Evolutionary conservation across 805 yeast genomes (phyloP).

Genomic region (Saturnispora mendoncae): DNA sequence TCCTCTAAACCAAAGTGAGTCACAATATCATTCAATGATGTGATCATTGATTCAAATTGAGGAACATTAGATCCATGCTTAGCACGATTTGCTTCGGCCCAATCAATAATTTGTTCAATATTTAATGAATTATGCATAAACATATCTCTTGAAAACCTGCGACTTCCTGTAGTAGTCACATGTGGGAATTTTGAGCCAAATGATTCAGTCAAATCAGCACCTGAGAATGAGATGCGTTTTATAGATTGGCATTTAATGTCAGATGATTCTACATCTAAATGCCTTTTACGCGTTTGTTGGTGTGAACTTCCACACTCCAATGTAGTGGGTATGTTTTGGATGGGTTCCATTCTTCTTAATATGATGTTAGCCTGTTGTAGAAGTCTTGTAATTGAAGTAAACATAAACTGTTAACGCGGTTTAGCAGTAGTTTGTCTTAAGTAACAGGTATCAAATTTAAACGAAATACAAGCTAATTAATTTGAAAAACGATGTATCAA

Average conservation of each 20-base stretch:
- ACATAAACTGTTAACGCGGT: neutral
- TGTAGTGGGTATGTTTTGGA: too few species aligned
- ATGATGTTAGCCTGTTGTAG: neutral
- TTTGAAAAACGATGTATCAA: too few species aligned
- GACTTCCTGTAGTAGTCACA: conserved; percentile 2
- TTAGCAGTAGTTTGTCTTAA: too few species aligned
- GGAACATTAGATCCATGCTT: conserved; percentile 14
- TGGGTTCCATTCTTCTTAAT: too few species aligned
- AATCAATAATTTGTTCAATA: conserved; percentile 6
- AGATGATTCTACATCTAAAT: neutral
- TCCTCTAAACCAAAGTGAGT: neutral
- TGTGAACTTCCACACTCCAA: too few species aligned
- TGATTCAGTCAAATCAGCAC: conserved; percentile 4
- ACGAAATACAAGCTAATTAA: too few species aligned
- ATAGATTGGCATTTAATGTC: neutral
- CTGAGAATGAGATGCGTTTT: neutral
- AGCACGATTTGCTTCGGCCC: conserved; percentile 1
- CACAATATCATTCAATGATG: conserved; percentile 14
- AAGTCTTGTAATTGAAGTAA: neutral
- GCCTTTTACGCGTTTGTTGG: neutral
- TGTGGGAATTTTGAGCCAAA: conserved; percentile 5
- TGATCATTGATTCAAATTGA: conserved; percentile 14
- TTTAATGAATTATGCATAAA: conserved; percentile 4
- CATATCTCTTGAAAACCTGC: conserved; percentile 6
- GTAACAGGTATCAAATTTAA: too few species aligned